These are phyloP conservation scores for Sugiyamaella smithiae DNA, from an alignment of 805 yeast genomes.

Conservation along the genomic window DNA sequence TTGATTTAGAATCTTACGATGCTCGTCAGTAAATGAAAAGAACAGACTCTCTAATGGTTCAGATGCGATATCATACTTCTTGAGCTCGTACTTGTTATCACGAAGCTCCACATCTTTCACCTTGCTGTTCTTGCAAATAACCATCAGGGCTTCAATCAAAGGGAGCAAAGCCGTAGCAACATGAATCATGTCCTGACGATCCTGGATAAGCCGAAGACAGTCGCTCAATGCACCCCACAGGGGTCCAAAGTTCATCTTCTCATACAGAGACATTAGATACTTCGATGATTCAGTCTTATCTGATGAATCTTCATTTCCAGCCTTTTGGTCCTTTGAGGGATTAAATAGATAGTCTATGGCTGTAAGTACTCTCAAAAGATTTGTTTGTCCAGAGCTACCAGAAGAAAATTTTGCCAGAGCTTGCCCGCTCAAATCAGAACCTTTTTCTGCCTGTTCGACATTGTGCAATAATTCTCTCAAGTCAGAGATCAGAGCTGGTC, in stretches of 20 bases:
- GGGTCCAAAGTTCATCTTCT: slow-evolving; percentile 64
- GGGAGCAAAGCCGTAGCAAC: slow-evolving; percentile 83
- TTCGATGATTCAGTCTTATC: slow-evolving; percentile 23
- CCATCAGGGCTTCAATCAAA: slow-evolving; percentile 87
- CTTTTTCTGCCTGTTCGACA: slow-evolving; percentile 39
- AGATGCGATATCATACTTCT: slow-evolving; percentile 59
- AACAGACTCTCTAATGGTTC: slow-evolving; percentile 77
- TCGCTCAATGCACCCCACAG: slow-evolving; percentile 85
- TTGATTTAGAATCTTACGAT: slow-evolving; percentile 80
- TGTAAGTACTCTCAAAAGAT: slow-evolving; percentile 77
- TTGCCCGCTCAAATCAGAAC: slow-evolving; percentile 50
- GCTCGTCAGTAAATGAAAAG: slow-evolving; percentile 84
- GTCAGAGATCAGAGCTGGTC: slow-evolving; percentile 53
- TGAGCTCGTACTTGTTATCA: slow-evolving; percentile 58
- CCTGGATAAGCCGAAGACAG: slow-evolving; percentile 62
- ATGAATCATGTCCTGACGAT: slow-evolving; percentile 51
- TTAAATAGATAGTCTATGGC: slow-evolving; percentile 83
- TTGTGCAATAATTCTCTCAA: slow-evolving; percentile 49
- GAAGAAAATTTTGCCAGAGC: slow-evolving; percentile 68
- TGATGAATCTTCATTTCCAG: slow-evolving; percentile 19
- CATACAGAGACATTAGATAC: slow-evolving; percentile 46
- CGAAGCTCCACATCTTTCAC: slow-evolving; percentile 55
- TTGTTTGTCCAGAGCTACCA: slow-evolving; percentile 83
- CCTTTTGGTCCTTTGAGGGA: slow-evolving; percentile 29
- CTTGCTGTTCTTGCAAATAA: slow-evolving; percentile 85